Base-by-base conservation (phyloP, 768 basidiomycete genomes). In the Gloeopeniophorella convolvens region DNA sequence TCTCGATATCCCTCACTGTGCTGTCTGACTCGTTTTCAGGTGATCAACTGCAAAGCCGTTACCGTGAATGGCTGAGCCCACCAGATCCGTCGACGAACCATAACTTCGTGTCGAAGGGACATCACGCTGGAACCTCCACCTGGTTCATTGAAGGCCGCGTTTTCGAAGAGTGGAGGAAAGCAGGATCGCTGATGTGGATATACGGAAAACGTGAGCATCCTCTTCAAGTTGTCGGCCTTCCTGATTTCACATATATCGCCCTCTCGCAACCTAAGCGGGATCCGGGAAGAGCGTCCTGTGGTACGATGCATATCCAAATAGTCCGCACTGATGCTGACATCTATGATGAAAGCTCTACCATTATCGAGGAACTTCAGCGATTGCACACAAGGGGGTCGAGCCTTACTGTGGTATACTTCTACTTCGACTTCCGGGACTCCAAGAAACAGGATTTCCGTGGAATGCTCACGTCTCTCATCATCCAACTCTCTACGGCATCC, bases 11-110 rank as follows among this genome's bases (percentile, higher is more conserved):
- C 6, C 11, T 15, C 9, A 2, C n/a, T 36, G 5, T 13, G 28
- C 9, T 7, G 3, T 2, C 10, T 0, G 2, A n/a, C 15, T 3
- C 13, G 9, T 4, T 18, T 4, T 8, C 20, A 50, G 48, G 41
- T 18, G 33, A 50, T 4, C 26, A 30, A 15, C 16, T 50, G 28
- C 34, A 36, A 33, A 9, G 9, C 5, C 21, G 44, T 5, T 16
- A 36, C 5, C 35, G 16, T n/a, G 10, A 15, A 6, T 50, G 49
- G 49, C 42, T 50, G 16, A 21, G 35, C 11, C 42, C 49, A 3
- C 49, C 49, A 11, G 42, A 50, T 11, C 49, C 49, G 3, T 50
- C 20, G 12, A 44, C n/a, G n/a, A 20, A 50, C 26, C 30, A 44
- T 20, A 50, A 32, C 34, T 36, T 9, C 13, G 42, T 35, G 0